A percentile compares a stretch with the other conserved stretches of the same genome.
phyloP scores from a whole-genome alignment of 2,329 filamentous ascomycete genomes.

The Alternaria gaisen region DNA sequence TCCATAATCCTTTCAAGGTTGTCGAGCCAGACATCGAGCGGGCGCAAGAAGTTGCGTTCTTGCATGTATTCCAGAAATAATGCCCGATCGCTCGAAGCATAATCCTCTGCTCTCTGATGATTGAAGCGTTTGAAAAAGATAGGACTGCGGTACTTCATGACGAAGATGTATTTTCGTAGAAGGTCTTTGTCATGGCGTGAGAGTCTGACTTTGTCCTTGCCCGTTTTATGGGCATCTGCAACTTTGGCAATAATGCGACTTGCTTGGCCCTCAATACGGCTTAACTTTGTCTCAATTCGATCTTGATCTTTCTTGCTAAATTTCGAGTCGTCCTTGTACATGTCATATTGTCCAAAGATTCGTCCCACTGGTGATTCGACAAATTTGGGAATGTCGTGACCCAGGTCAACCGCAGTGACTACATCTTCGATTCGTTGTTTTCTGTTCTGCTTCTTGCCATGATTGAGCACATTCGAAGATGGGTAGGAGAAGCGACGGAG shows the following conservation, averaged over 20 bases:
- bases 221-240: conserved; percentile 18
- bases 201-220: conserved; percentile 37
- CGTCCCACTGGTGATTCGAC: not conserved
- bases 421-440: not conserved
- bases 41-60: conserved; percentile 35
- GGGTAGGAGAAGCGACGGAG: conserved; percentile 44
- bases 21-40: conserved; percentile 48
- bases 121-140: conserved; percentile 50
- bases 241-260: conserved; percentile 13
- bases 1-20: conserved; percentile 44
- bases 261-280: not conserved
- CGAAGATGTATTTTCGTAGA: conserved; percentile 58
- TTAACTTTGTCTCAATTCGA: not conserved
- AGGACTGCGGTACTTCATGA: conserved; percentile 57
- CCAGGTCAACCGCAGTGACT: not conserved
- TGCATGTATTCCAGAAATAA: conserved; percentile 44
- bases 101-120: conserved; percentile 45
- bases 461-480: not conserved
- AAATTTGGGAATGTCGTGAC: not conserved
- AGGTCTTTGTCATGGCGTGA: conserved; percentile 47
- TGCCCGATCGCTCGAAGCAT: conserved; percentile 39
- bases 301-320: not conserved
- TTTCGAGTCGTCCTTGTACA: not conserved
- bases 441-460: not conserved
- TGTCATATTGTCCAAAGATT: not conserved